Base-by-base conservation (phyloP, 495 filamentous ascomycete genomes). In the Aspergillus kassunensis region DNA sequence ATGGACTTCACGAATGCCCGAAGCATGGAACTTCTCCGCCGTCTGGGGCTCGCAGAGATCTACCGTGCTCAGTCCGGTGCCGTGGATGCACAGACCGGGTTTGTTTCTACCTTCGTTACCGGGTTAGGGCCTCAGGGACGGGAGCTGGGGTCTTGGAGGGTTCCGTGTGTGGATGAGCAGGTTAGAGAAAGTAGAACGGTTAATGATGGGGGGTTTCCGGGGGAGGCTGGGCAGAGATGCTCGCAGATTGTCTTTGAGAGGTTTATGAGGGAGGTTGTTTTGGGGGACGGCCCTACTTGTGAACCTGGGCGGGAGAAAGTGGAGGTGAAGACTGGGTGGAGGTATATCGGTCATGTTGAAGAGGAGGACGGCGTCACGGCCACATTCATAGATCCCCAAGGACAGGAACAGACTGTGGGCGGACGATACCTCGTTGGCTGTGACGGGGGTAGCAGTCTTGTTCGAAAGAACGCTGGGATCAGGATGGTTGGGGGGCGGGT, bases 1-100 rank as follows among this genome's bases (percentile, higher is more conserved):
- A 67, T 70, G 67, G 69, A 70, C 49, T 20, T 67, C 3, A 69
- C 67, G 0, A 70, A 67, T 37, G 47, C 36, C 27, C 59, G 66
- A 1, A 55, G 55, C 15, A 70, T 72, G 67, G 69, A 72, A 45
- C 37, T 67, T 9, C 56, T 69, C 13, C 47, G 60, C 3, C 31
- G 36, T 4, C 42, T 70, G 10, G 67, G 67, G 5, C 31, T 72
- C 1, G 67, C 64, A 2, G 60, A 62, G 16, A 5, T 10, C 5
- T 51, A 69, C 33, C 43, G 43, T 16, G 43, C 35, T 3, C 44
- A 42, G 8, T 10, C n/a, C 2, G 37, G 27, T 0, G 37, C 49
- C 9, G 39, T 51, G 9, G 12, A 12, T 13, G 19, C n/a, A 8
- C 18, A 33, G 3, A 25, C 19, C 0, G 21, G 30, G 12, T 55